Conservation (phyloP, 169 alveolate genomes). For the Cyclospora cayetanensis region DNA sequence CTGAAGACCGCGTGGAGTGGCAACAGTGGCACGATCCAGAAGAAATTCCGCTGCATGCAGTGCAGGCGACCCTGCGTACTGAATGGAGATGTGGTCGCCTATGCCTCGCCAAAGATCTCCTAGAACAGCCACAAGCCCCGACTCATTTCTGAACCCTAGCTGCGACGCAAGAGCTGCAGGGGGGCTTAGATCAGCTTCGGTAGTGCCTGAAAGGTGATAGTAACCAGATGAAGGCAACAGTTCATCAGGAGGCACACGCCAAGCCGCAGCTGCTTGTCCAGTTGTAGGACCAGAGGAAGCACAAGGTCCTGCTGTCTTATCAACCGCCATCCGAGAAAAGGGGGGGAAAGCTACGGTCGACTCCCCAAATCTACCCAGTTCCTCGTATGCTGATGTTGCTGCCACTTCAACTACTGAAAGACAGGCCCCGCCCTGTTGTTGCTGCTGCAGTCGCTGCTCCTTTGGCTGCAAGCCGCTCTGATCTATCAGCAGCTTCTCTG, state of each 20-base stretch:
- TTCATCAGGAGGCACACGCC: neutral
- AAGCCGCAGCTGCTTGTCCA: neutral
- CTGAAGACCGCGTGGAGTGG: too few relatives aligned
- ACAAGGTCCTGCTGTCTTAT: neutral
- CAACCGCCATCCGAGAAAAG: too few relatives aligned
- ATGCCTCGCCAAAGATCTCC: slow-evolving; percentile 64
- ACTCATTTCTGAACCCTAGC: neutral
- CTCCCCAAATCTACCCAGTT: too few relatives aligned
- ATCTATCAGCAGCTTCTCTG: neutral
- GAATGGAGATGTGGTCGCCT: slow-evolving; percentile 55
- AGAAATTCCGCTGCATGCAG: slow-evolving; percentile 67
- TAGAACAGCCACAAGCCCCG: slow-evolving; percentile 9
- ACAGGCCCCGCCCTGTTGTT: too few relatives aligned
- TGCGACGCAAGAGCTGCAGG: neutral
- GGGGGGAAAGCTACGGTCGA: too few relatives aligned
- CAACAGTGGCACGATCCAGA: slow-evolving; percentile 11
- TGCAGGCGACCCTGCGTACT: slow-evolving; percentile 68
- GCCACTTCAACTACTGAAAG: neutral
- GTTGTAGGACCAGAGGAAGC: neutral
- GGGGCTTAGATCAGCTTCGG: too few relatives aligned
- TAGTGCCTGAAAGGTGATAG: too few relatives aligned
- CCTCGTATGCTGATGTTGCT: neutral
- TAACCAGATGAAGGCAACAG: neutral
- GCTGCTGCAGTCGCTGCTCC: neutral
- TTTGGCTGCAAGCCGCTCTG: neutral